Conservation (phyloP, 1,284 basidiomycete genomes). For the Mycena sp. region DNA sequence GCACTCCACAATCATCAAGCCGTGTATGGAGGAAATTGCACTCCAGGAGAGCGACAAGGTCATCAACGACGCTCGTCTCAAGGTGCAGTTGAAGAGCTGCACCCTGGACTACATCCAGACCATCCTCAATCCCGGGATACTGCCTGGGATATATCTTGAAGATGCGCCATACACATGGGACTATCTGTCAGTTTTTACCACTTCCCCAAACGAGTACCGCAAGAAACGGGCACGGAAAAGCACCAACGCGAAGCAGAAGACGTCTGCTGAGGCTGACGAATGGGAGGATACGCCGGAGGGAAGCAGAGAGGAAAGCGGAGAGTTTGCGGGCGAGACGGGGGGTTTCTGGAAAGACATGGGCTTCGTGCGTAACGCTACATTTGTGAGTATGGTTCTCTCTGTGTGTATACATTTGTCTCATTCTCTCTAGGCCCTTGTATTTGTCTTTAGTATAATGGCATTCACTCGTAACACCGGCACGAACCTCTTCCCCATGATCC, state of each 20-base stretch:
- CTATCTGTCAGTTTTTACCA: neutral
- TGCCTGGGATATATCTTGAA: neutral
- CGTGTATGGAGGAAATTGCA: neutral
- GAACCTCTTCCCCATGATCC: constrained; percentile 36
- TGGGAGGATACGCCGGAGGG: constrained; percentile 14
- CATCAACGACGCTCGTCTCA: neutral
- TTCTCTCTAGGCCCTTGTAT: constrained; percentile 28
- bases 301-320: neutral
- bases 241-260: neutral
- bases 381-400: constrained; percentile 13
- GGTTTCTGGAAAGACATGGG: constrained; percentile 3
- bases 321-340: neutral
- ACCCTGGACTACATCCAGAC: neutral
- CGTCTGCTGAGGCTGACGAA: neutral
- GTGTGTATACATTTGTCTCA: neutral
- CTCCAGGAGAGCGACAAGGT: neutral
- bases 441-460: constrained; percentile 33
- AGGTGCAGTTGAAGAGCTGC: neutral
- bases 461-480: constrained; percentile 39
- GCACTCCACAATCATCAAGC: neutral
- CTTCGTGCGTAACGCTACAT: constrained; percentile 18
- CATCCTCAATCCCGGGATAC: neutral
- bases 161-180: neutral
- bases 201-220: neutral
- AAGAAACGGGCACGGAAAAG: neutral